Base-by-base conservation (phyloP, 2,329 filamentous ascomycete genomes). In the Clonostachys rhizophaga region DNA sequence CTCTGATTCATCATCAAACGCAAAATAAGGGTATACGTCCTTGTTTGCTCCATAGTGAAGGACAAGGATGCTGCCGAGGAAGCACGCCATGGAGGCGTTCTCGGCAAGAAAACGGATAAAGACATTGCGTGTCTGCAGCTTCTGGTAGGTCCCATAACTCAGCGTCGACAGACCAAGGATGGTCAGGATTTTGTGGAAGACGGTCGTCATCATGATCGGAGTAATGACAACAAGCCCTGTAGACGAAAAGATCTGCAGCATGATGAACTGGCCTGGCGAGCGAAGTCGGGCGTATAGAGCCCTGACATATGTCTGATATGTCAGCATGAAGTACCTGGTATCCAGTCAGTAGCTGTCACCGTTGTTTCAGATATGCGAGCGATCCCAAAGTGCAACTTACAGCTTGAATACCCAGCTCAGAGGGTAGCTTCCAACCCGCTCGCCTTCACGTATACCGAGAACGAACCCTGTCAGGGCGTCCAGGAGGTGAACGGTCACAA, bases 351-450 rank as follows among this genome's bases (percentile, higher is more conserved):
- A 44, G 17, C 20, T 11, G 20, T 14, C 9, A 11, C 34, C 40
- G 5, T 39, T n/a, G 14, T n/a, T 39, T n/a, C 17, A 18, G 1
- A 18, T 39, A 5, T 10, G 7, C 5, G 6, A 14, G 12, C 17
- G 9, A 33, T 45, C 11, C 9, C 11, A 10, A 33, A 10, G 24
- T 30, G 24, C 1, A 24, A 13, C 48, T 40, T 59, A 84, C 77
- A 87, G 71, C 61, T 87, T 87, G 56, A 87, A 87, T 40, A 85
- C 78, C 79, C 82, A 87, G 53, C 81, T 83, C 48, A 87, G 62
- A n/a, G 83, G 83, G 56, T 87, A 87, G 59, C 80, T 85, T 37
- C 83, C 82, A 2, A 87, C 83, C 34, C 83, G 71, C 59, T 86
- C 79, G 43, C 83, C 83, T 54, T 86, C 79, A 45, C 76, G 79